These are phyloP conservation scores for Corymbia maculata DNA, from an alignment of 345 rosid genomes.

Conservation along the genomic window DNA sequence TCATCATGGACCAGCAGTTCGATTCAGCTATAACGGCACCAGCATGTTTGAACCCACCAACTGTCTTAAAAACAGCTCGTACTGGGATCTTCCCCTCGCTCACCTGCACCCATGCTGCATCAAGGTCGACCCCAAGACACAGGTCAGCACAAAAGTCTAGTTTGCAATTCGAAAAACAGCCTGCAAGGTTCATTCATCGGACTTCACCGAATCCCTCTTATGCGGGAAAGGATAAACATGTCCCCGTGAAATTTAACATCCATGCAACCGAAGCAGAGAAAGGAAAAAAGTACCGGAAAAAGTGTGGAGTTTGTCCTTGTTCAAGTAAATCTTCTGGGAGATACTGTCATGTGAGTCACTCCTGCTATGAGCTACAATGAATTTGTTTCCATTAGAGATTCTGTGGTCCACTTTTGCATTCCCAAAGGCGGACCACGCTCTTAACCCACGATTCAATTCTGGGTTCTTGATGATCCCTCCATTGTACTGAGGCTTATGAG, in stretches of 20 bases:
- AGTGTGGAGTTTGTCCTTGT: constrained; percentile 32
- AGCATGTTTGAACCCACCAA: constrained; percentile 16
- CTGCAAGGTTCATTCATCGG: not conserved
- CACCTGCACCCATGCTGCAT: constrained; percentile 73
- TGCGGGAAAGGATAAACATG: not conserved
- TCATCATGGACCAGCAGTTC: constrained; percentile 86
- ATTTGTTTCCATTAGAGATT: constrained; percentile 32
- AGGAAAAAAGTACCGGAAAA: constrained; percentile 43
- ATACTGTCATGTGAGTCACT: constrained; percentile 28
- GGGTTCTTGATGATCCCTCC: constrained; percentile 75
- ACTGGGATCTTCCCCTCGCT: constrained; percentile 26
- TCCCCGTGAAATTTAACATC: not conserved
- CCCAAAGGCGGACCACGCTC: constrained; percentile 54
- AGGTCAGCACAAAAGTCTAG: not conserved
- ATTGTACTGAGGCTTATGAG: constrained; percentile 52
- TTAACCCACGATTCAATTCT: constrained; percentile 35
- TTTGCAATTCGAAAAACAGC: not conserved
- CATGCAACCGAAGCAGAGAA: not conserved
- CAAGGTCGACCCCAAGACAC: not conserved
- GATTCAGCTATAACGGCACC: constrained; percentile 52
- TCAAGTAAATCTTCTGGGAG: constrained; percentile 39
- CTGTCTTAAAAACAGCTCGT: constrained; percentile 34
- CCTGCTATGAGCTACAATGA: constrained; percentile 42
- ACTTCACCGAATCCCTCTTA: not conserved
- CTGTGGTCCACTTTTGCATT: constrained; percentile 29